Base-by-base conservation (phyloP, 192 early-diverging fungal species). In the Backusella circina region DNA sequence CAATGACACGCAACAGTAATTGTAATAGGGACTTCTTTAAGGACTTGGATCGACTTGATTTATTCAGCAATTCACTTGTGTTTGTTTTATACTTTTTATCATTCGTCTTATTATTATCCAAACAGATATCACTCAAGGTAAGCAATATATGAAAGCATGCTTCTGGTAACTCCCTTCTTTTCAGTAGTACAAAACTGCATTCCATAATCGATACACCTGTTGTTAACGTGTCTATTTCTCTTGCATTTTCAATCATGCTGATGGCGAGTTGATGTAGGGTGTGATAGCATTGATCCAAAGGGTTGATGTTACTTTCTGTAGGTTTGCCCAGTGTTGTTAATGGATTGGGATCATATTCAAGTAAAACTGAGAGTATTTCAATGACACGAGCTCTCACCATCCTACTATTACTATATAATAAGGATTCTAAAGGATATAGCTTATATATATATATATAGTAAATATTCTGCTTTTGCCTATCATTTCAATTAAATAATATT, bases 291-390 rank as follows among this genome's bases (percentile, higher is more conserved):
- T 26, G 10, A 21, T 68, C 67, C 8, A 68, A 10, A 7, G 2
- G 12, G 54, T 23, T 12, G 15, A 41, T 13, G 4, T 41, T 15
- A 41, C 16, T 13, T 6, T 5, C 8, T 8, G 21, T 23, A 10
- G 54, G 10, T 4, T 61, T 61, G 2, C 38, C 69, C 9, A 70
- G 39, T 47, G 69, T 44, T 12, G 16, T 10, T 44, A 86, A 65
- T 16, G 85, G 85, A 41, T 84, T 61, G 0, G 79, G n/a, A 10
- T 69, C 74, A 44, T 80, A 88, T 13, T 82, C 76, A 21, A 86
- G 68, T 9, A 88, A 38, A 4, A 67, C 75, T 13, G 79, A 85
- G 7, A 88, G 51, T 36, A 88, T 80, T 33, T 88, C 87, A 36
- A 85, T 54, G 1, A 82, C 77, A 21, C 85, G 75, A 33, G 77